Conservation (phyloP, 106 monocot genomes). For the Acorus gramineus region DNA sequence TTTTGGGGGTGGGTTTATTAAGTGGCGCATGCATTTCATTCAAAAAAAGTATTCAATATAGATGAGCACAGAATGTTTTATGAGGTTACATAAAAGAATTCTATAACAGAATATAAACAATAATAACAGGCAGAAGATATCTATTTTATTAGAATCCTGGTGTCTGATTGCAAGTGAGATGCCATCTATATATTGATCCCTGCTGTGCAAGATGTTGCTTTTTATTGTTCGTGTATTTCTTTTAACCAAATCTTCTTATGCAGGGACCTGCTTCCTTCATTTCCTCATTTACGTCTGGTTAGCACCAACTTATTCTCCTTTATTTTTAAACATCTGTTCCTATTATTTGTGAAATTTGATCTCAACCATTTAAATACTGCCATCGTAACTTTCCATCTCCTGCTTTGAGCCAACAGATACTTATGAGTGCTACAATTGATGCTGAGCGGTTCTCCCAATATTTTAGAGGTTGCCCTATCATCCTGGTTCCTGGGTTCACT, state of each 20-base stretch:
- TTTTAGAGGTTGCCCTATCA: constrained; percentile 76
- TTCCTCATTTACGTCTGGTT: constrained; percentile 84
- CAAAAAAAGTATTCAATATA: no score
- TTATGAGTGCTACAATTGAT: constrained; percentile 99
- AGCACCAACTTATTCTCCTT: constrained; percentile 11
- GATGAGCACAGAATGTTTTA: no score
- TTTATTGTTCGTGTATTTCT: no score
- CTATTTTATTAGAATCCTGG: no score
- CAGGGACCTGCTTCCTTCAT: constrained; percentile 74
- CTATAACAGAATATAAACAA: no score
- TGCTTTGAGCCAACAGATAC: constrained; percentile 40
- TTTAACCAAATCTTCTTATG: background rate
- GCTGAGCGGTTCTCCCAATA: constrained; percentile 83
- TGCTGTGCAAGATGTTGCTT: no score
- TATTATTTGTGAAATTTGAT: background rate
- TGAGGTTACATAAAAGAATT: no score
- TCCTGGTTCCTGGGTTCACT: constrained; percentile 88
- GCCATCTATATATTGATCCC: no score
- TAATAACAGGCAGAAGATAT: no score
- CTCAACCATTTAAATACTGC: background rate
- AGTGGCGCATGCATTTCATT: no score
- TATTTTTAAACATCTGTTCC: constrained; percentile 5
- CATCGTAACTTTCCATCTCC: background rate
- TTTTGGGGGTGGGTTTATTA: no score
- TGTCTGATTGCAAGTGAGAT: no score